phyloP scores from a whole-genome alignment of 1,139 yeast species.

The Yamadazyma oceani region DNA sequence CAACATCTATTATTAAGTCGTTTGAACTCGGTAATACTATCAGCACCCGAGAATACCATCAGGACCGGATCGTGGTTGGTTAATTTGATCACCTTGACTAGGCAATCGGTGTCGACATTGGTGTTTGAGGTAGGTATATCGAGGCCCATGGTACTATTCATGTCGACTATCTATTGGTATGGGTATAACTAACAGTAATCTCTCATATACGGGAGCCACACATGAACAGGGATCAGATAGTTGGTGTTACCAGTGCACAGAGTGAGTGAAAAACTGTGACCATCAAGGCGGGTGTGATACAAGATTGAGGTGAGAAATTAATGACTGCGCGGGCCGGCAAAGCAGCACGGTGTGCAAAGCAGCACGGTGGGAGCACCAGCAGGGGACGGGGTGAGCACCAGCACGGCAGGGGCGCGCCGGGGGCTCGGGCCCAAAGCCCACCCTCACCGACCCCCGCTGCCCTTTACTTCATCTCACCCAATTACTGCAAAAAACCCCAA shows the following conservation, averaged over 20 bases:
- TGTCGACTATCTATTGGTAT: slow-evolving; percentile 5
- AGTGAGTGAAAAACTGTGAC: not conserved
- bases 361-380: not conserved
- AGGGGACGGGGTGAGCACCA: too few relatives aligned
- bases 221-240: too few relatives aligned
- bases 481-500: too few relatives aligned
- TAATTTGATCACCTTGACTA: slow-evolving; percentile 8
- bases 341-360: too few relatives aligned
- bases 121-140: too few relatives aligned
- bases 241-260: too few relatives aligned
- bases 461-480: too few relatives aligned
- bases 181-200: slow-evolving; percentile 8
- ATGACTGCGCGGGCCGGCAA: not conserved
- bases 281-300: not conserved
- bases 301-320: not conserved
- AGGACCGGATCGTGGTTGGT: not conserved
- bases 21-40: slow-evolving; percentile 1
- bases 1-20: slow-evolving; percentile 29
- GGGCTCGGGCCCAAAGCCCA: too few relatives aligned
- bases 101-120: slow-evolving; percentile 3
- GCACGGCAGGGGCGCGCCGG: too few relatives aligned
- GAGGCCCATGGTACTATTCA: slow-evolving; percentile 1
- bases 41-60: not conserved
- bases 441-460: too few relatives aligned
- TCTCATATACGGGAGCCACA: slow-evolving; percentile 3